Evolutionary conservation across 192 early-diverging fungal species (phyloP), one percentile per base, ranked within the genome.

Genomic region (Coemansia sp.): DNA sequence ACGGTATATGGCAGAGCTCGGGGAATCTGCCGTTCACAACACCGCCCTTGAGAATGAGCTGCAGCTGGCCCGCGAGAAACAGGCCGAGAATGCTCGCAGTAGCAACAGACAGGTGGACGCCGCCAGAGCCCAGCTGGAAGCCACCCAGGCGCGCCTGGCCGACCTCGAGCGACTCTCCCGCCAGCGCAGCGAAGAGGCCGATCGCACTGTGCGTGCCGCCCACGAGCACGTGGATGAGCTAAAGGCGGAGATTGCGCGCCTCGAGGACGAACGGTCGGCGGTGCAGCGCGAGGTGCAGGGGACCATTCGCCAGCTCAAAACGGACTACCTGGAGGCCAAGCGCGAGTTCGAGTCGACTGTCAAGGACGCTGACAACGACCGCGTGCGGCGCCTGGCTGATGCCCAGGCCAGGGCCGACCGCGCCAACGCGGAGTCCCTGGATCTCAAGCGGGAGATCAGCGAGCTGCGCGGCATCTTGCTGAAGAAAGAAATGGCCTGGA

Each of bases 41-140:
- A 81, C 78, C 12, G 69, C 73, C 25, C 66, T 81, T 14, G 78
- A 81, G 64, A 64, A 61, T 36, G 78, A 81, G 66, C 69, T 81
- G 45, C 69, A 72, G 56, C 47, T 64, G 36, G 69, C 64, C 2
- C 58, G 55, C 6, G 73, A 72, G 61, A 61, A 61, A n/a, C 63
- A 61, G 36, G 58, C 61, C 8, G 58, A 52, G 14, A 26, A 21
- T 20, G 62, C 64, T 0, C 38, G 31, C 0, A 73, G 34, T 20
- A 53, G 55, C 14, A n/a, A 21, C 59, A 69, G 66, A 60, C 69
- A 75, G 64, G 59, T 75, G 13, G 78, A 81, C 14, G 13, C 38
- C 1, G 68, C 64, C 0, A 43, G 67, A 48, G 52, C 36, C 2
- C 61, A 75, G 61, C 64, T 75, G 47, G 12, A 42, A 18, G 55